These are phyloP conservation scores for Elongisporangium prolatum DNA, from an alignment of 352 stramenopile species.

Conservation along the genomic window DNA sequence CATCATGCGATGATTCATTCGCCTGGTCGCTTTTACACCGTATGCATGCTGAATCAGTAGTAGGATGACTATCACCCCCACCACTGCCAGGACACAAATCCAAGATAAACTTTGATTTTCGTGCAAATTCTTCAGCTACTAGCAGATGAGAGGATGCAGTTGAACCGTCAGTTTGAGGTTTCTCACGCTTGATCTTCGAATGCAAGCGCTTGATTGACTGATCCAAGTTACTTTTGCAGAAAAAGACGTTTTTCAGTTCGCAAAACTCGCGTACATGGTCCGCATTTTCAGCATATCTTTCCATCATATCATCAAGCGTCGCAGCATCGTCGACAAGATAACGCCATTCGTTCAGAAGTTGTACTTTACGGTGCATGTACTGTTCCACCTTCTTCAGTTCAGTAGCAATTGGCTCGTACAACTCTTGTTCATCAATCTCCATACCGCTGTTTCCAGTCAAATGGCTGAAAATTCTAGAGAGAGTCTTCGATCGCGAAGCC, in stretches of 20 bases:
- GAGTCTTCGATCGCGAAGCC: conserved; percentile 11
- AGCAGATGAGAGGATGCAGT: conserved; percentile 20
- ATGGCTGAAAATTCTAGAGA: conserved; percentile 7
- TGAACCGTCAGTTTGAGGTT: not conserved
- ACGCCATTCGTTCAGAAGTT: conserved; percentile 61
- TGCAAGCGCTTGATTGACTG: conserved; percentile 35
- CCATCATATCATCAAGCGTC: conserved; percentile 37
- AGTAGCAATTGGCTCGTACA: conserved; percentile 26
- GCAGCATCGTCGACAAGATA: conserved; percentile 39
- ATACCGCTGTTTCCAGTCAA: not conserved
- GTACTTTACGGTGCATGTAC: conserved; percentile 60
- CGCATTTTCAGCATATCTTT: conserved; percentile 45
- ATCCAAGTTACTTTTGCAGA: conserved; percentile 29
- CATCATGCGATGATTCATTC: not conserved
- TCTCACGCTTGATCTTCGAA: conserved; percentile 12
- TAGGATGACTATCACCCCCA: not conserved
- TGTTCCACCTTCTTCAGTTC: conserved; percentile 44
- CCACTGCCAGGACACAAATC: not conserved
- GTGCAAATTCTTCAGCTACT: conserved; percentile 21
- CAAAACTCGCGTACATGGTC: conserved; percentile 49
- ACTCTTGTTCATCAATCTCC: conserved; percentile 4
- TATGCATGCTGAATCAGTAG: not conserved
- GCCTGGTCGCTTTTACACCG: not conserved
- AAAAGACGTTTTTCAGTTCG: conserved; percentile 30
- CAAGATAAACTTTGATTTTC: conserved; percentile 27